Evolutionary conservation across 768 basidiomycete species (phyloP).

Genomic region (Termitomyces sp.): DNA sequence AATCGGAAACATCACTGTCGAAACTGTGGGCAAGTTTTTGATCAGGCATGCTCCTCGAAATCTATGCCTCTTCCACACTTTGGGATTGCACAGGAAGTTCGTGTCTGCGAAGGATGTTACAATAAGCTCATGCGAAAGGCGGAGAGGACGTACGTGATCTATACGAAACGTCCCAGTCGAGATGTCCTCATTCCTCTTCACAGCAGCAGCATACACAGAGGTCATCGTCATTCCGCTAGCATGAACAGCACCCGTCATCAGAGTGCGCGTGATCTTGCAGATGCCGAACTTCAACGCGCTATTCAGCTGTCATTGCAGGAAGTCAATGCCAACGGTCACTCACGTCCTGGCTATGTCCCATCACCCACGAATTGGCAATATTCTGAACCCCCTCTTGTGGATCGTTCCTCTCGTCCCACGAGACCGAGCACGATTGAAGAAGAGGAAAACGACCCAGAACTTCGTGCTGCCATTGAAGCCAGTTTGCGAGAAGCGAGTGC

Average conservation of each 20-base stretch:
- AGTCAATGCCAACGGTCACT: conserved; percentile 42
- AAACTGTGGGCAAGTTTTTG: conserved; percentile 96
- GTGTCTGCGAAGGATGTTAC: conserved; percentile 90
- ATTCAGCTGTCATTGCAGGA: conserved; percentile 90
- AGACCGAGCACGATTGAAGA: conserved; percentile 29
- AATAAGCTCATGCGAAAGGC: conserved; percentile 67
- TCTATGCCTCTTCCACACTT: conserved; percentile 84
- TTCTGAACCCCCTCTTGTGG: conserved; percentile 70
- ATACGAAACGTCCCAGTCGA: neutral
- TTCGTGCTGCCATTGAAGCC: conserved; percentile 93
- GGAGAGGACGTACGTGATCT: conserved; percentile 45
- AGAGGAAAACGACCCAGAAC: conserved; percentile 89
- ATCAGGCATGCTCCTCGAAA: conserved; percentile 88
- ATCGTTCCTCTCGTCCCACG: conserved; percentile 40
- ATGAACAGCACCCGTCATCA: conserved; percentile 50
- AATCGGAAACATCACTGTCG: conserved; percentile 98
- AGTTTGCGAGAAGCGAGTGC: conserved; percentile 82
- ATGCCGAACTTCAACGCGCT: conserved; percentile 89
- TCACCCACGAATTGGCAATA: conserved; percentile 53
- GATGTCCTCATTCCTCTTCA: neutral
- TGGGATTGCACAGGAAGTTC: conserved; percentile 87
- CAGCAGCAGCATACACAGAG: conserved; percentile 31
- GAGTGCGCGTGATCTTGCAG: conserved; percentile 57
- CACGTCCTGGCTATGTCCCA: conserved; percentile 66
- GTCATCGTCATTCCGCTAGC: conserved; percentile 51